Percentiles rank a stretch among this genome's conserved stretches.
These are phyloP conservation scores for Hemerocallis citrina DNA, from an alignment of 106 monocot species.

Conservation along the genomic window DNA sequence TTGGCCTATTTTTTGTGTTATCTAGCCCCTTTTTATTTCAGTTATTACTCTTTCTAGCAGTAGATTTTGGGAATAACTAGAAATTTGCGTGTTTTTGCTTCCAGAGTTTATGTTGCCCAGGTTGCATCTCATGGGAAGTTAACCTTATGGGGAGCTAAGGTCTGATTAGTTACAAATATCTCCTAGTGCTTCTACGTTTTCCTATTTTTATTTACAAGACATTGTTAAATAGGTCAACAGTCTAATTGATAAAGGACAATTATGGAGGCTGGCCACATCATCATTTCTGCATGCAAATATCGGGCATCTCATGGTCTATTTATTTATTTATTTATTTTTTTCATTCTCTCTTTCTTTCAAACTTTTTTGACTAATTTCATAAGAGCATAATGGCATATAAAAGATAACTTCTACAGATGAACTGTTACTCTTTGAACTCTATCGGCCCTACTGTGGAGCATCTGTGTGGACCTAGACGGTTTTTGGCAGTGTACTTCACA, in stretches of 20 bases:
- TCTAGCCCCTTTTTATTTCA: too few species aligned
- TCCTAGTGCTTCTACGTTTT: not conserved
- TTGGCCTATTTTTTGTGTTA: not conserved
- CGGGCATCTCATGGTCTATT: conserved; percentile 74
- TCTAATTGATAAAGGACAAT: conserved; percentile 61
- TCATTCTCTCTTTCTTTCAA: not conserved
- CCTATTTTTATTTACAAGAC: conserved; percentile 2
- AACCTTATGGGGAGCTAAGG: conserved; percentile 75
- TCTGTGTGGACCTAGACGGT: conserved; percentile 62
- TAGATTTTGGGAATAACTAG: not conserved
- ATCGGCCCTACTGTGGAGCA: conserved; percentile 78
- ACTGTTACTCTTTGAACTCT: conserved; percentile 82
- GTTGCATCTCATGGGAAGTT: conserved; percentile 59
- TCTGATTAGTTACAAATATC: conserved; percentile 15
- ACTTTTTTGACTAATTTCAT: not conserved
- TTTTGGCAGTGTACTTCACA: conserved; percentile 68
- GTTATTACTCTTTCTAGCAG: not conserved
- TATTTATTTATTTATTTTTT: too few species aligned
- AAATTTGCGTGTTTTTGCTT: not conserved
- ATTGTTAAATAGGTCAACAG: conserved; percentile 47
- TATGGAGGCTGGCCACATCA: conserved; percentile 76
- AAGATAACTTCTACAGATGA: conserved; percentile 38
- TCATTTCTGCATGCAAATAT: conserved; percentile 78
- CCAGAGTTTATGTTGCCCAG: conserved; percentile 54
- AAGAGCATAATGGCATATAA: not conserved